phyloP scores from a whole-genome alignment of 139 green algal species.

The Chlamydomonas schloesseri region DNA sequence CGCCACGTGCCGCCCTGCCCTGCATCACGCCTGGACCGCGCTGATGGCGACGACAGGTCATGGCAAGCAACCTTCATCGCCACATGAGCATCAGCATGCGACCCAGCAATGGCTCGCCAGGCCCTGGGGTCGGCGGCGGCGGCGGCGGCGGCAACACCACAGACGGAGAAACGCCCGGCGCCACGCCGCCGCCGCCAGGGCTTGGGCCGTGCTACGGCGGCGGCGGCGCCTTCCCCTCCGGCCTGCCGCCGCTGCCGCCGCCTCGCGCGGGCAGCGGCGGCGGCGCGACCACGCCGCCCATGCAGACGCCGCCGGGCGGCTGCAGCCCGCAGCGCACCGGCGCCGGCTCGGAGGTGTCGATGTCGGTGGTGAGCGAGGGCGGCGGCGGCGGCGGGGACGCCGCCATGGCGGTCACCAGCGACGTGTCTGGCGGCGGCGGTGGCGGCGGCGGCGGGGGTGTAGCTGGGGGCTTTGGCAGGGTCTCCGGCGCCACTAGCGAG shows the following conservation, averaged over 20 bases:
- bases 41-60: too few relatives aligned
- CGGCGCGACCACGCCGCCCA: not conserved
- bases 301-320: not conserved
- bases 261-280: not conserved
- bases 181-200: too few relatives aligned
- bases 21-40: too few relatives aligned
- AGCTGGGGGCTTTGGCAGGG: not conserved
- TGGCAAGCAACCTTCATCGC: constrained; percentile 34
- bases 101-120: not conserved
- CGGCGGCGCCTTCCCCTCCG: too few relatives aligned
- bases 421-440: not conserved
- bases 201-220: too few relatives aligned
- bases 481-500: not conserved
- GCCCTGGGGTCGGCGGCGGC: not conserved
- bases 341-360: not conserved
- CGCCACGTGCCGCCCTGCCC: too few relatives aligned
- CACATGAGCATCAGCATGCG: constrained; percentile 14
- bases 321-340: constrained; percentile 23
- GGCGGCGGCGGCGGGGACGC: not conserved
- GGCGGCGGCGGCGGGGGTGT: too few relatives aligned
- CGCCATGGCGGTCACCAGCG: not conserved
- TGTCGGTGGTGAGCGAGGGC: constrained; percentile 28
- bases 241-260: not conserved
- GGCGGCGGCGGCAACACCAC: too few relatives aligned
- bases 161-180: too few relatives aligned